Percentiles rank a stretch among this genome's conserved stretches.
Evolutionary conservation across 2,329 filamentous ascomycete species (phyloP).

Genomic region (Penicillium sp.): DNA sequence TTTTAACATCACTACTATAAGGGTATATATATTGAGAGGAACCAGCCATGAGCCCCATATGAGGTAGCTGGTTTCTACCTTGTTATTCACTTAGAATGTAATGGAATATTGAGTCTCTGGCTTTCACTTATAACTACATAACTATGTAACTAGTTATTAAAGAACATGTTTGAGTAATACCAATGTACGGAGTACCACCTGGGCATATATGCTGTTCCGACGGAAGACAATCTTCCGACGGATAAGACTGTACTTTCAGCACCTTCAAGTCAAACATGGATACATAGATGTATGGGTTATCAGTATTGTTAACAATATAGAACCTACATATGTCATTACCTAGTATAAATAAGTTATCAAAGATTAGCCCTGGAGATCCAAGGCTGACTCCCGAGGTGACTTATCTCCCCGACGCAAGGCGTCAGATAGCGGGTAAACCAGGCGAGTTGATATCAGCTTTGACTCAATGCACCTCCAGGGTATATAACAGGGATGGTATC

Average conservation of each 20-base stretch:
- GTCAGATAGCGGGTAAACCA: constrained; percentile 17
- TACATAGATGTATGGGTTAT: not conserved
- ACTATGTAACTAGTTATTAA: too few species aligned
- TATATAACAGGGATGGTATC: not conserved
- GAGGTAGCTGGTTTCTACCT: not conserved
- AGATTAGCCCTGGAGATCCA: not conserved
- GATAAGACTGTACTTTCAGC: not conserved
- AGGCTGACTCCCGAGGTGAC: not conserved
- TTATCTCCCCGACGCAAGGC: constrained; percentile 7
- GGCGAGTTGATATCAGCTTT: constrained; percentile 6
- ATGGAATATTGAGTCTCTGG: not conserved
- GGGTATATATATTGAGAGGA: not conserved
- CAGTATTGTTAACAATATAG: not conserved
- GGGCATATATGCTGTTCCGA: too few species aligned
- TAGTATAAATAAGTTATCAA: not conserved
- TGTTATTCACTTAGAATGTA: not conserved
- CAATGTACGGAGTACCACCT: too few species aligned
- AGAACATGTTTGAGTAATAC: not conserved
- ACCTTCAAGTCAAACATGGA: not conserved
- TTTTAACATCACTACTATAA: not conserved
- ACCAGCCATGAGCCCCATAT: not conserved
- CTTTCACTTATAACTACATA: too few species aligned
- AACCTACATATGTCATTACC: not conserved
- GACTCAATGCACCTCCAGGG: not conserved
- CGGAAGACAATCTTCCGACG: not conserved